Evolutionary conservation across 2,329 filamentous ascomycete species (phyloP).

Genomic region (Verticillium nonalfalfae): DNA sequence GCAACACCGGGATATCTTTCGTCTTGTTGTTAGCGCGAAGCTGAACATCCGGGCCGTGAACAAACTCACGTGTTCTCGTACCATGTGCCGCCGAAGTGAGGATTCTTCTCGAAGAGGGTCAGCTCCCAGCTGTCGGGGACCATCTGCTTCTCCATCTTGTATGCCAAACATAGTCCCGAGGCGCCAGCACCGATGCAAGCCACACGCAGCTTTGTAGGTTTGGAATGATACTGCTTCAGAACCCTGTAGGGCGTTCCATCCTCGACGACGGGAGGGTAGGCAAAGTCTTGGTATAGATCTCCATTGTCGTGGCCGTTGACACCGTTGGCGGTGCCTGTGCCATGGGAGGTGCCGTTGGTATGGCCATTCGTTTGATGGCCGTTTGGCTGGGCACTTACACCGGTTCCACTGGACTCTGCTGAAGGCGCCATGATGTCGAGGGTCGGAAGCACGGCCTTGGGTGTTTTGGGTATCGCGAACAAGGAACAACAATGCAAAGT

Average conservation of each 20-base stretch:
- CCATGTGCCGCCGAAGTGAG: slow-evolving; percentile 19
- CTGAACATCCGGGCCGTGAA: background rate
- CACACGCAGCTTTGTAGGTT: slow-evolving; percentile 23
- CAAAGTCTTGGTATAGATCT: slow-evolving; percentile 9
- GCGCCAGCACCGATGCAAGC: slow-evolving; percentile 22
- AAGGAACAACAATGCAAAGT: background rate
- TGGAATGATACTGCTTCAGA: slow-evolving; percentile 25
- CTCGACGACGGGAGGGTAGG: slow-evolving; percentile 17
- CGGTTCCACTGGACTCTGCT: slow-evolving; percentile 4
- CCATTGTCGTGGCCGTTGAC: background rate
- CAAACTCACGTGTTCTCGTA: slow-evolving; percentile 17
- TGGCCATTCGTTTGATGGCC: background rate
- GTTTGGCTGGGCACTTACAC: slow-evolving; percentile 4
- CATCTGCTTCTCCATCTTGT: slow-evolving; percentile 22
- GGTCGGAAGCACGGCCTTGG: background rate
- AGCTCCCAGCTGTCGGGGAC: slow-evolving; percentile 20
- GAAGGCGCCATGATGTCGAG: slow-evolving; percentile 4
- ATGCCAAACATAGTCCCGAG: slow-evolving; percentile 19
- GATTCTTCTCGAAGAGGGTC: slow-evolving; percentile 25
- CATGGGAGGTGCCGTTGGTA: slow-evolving; percentile 1
- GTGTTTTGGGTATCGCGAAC: background rate
- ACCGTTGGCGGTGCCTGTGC: slow-evolving; percentile 1
- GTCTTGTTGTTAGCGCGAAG: background rate
- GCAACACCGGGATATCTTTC: slow-evolving; percentile 11
- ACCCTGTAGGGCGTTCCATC: slow-evolving; percentile 17